A percentile compares a stretch with the other conserved stretches of the same genome.
Evolutionary conservation across 495 filamentous ascomycete species (phyloP).

Genomic region (Recurvomyces mirabilis): DNA sequence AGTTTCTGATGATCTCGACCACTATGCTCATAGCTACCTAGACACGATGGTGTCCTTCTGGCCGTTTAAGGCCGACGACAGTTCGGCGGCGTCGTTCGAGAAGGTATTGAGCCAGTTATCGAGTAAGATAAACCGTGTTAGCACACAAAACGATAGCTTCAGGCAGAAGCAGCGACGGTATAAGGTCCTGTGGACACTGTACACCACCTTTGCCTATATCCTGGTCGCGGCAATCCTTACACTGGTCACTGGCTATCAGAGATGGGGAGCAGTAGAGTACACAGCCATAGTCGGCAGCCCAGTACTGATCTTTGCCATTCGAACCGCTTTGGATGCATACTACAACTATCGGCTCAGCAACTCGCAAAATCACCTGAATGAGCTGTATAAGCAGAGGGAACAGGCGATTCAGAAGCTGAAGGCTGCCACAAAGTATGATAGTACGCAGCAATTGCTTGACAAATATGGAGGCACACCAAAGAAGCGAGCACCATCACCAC

Average conservation of each 20-base stretch:
- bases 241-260: constrained; percentile 75
- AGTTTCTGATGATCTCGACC: too few relatives aligned
- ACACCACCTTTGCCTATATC: constrained; percentile 79
- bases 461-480: constrained; percentile 64
- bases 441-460: constrained; percentile 82
- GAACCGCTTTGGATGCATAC: constrained; percentile 48
- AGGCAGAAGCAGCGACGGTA: constrained; percentile 63
- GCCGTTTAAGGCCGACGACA: constrained; percentile 51
- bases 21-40: too few relatives aligned
- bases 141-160: constrained; percentile 56
- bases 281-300: constrained; percentile 68
- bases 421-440: constrained; percentile 85
- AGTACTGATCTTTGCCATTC: constrained; percentile 60
- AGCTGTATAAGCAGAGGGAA: constrained; percentile 61
- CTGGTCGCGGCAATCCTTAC: constrained; percentile 68
- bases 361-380: constrained; percentile 56
- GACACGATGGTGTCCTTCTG: constrained; percentile 26
- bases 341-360: constrained; percentile 71
- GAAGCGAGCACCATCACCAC: constrained; percentile 20
- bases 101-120: constrained; percentile 73
- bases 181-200: constrained; percentile 80
- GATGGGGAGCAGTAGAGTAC: constrained; percentile 64
- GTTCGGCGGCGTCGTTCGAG: constrained; percentile 85
- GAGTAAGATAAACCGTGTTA: constrained; percentile 63
- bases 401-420: constrained; percentile 90